Percentiles rank a stretch among this genome's conserved stretches.
These are phyloP conservation scores for Diaporthe citriasiana DNA, from an alignment of 2,329 filamentous ascomycete species.

Conservation along the genomic window DNA sequence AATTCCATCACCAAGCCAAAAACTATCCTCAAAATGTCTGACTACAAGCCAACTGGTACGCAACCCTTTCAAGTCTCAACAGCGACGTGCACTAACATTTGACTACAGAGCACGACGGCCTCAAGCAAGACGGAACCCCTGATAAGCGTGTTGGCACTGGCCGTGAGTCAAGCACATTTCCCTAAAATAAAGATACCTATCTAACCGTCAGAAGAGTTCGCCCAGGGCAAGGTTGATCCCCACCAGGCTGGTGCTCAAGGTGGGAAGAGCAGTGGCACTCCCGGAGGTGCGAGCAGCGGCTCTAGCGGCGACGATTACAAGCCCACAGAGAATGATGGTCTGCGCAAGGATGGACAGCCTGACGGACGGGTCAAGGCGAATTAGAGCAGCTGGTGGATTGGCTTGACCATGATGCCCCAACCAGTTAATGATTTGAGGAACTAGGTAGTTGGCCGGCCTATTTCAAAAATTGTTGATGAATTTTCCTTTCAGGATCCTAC, in stretches of 20 bases:
- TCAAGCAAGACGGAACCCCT: conserved; percentile 26
- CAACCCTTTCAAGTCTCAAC: not conserved
- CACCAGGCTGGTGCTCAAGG: conserved; percentile 32
- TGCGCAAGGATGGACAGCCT: conserved; percentile 29
- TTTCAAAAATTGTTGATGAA: no score
- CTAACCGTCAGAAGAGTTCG: not conserved
- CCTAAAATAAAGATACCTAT: no score
- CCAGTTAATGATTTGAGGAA: not conserved
- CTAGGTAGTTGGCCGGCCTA: no score
- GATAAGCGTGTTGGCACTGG: conserved; percentile 36
- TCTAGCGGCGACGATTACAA: conserved; percentile 15
- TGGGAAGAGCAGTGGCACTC: conserved; percentile 16
- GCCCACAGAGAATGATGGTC: conserved; percentile 31
- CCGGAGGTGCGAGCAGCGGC: not conserved
- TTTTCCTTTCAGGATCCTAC: no score
- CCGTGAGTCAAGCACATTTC: not conserved
- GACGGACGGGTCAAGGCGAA: conserved; percentile 35
- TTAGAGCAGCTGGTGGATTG: not conserved
- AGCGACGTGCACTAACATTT: not conserved
- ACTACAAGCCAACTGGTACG: conserved; percentile 35
- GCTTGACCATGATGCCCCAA: not conserved
- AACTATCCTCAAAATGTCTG: conserved; percentile 10
- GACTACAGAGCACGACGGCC: conserved; percentile 29
- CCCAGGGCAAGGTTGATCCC: conserved; percentile 36
- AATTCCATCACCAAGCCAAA: not conserved